phyloP scores from a whole-genome alignment of 208 protist species.

The Tritrichomonas foetus region DNA sequence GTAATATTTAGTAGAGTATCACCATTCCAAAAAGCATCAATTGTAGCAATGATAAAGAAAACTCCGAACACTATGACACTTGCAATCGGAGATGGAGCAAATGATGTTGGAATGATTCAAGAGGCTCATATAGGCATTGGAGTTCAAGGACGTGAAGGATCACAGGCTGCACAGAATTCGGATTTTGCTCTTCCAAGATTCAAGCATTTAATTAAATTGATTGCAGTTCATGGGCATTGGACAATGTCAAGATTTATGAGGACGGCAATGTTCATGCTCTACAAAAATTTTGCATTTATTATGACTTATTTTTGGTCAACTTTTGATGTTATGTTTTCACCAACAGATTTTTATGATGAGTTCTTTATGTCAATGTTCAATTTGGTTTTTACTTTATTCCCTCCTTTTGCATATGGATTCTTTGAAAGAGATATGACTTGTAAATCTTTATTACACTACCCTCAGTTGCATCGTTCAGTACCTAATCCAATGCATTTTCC shows the following conservation, averaged over 20 bases:
- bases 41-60: constrained; percentile 73
- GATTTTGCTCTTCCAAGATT: constrained; percentile 89
- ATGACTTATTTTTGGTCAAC: constrained; percentile 37
- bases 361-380: not conserved
- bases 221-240: constrained; percentile 73
- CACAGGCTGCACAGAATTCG: constrained; percentile 86
- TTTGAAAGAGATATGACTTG: not conserved
- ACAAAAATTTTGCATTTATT: constrained; percentile 42
- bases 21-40: constrained; percentile 90
- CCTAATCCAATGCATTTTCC: not conserved
- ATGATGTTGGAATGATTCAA: constrained; percentile 90
- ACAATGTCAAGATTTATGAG: constrained; percentile 55
- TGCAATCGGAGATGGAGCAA: constrained; percentile 94
- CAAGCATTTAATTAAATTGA: constrained; percentile 48
- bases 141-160: constrained; percentile 80
- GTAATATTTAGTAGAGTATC: constrained; percentile 86
- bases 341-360: not conserved
- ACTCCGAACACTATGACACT: constrained; percentile 53
- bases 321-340: constrained; percentile 1
- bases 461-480: not conserved
- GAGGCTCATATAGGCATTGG: constrained; percentile 86
- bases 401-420: not conserved
- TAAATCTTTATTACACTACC: not conserved
- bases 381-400: not conserved
- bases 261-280: constrained; percentile 37